Base-by-base conservation (phyloP, 2,329 filamentous ascomycete genomes). In the Botrytis deweyae region DNA sequence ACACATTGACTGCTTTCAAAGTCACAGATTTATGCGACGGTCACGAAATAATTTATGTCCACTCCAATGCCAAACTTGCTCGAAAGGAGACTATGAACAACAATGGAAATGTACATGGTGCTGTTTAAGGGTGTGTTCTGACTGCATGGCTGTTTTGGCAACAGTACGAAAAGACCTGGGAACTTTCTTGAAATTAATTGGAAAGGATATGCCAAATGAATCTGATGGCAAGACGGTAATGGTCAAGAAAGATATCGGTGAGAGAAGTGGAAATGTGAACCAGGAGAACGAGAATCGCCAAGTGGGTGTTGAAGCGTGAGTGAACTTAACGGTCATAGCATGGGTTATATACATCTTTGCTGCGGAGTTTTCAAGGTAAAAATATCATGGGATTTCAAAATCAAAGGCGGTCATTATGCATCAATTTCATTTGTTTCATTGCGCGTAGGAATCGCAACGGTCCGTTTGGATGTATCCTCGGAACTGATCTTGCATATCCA, bases 91-190 rank as follows among this genome's bases (percentile, higher is more conserved):
- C 62, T 75, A 72, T 3, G 78, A 80, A 44, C 76, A 66, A 29
- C 72, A 79, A 33, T 81, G 78, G 78, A 76, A 76, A 61, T 82
- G 81, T 66, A 77, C 76, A 36, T 82, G 81, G 81, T 82, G 81
- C 64, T 81, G 78, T 71, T 66, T 82, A 46, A 78, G 80, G 63
- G 76, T 78, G 33, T 82, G 81, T 73, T 76, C 74, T n/a, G 73
- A 63, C 44, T 82, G 81, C 73, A 80, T 81, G 77, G 72, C 79
- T 64, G 71, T 76, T 20, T 72, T 81, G 52, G 66, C 73, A 38
- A 76, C 73, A 2, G 76, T 77, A 44, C 76, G 76, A 62, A 79
- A 77, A 63, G 79, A 81, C 74, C 58, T 81, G 49, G 29, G 55
- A n/a, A 7, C 55, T 14, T 61, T 70, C 42, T 36, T 70, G 14